phyloP scores from a whole-genome alignment of 1,284 basidiomycete genomes.

The Boletus semigastroideus region DNA sequence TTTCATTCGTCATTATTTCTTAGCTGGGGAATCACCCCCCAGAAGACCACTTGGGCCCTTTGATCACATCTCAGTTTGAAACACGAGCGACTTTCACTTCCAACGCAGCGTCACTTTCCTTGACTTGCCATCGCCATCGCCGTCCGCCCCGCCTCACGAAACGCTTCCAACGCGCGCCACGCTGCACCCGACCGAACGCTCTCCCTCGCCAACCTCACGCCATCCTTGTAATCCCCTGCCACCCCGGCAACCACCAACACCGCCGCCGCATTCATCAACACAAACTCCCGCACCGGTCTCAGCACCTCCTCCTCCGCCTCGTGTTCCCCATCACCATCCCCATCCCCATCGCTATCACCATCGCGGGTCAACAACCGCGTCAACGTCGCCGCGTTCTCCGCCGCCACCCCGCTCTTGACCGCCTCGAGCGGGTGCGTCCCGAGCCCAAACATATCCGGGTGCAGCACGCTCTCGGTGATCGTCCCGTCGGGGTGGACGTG shows the following conservation, averaged over 20 bases:
- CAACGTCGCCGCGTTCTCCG: no score
- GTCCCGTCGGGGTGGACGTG: constrained; percentile 52
- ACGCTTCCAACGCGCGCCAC: constrained; percentile 63
- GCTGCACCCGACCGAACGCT: constrained; percentile 75
- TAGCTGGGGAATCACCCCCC: no score
- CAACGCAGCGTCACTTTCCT: neutral
- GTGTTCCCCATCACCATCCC: no score
- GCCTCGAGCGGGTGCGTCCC: constrained; percentile 61
- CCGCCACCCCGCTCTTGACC: constrained; percentile 38
- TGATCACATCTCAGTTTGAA: no score
- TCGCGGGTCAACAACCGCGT: no score
- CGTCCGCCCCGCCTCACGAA: constrained; percentile 26
- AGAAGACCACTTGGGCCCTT: no score
- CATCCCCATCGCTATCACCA: no score
- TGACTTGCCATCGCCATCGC: neutral
- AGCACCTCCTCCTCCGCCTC: no score
- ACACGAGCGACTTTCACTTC: no score
- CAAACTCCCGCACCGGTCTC: no score
- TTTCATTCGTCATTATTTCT: no score
- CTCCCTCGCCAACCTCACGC: constrained; percentile 70
- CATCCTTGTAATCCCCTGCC: constrained; percentile 69
- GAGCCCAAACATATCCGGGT: constrained; percentile 73
- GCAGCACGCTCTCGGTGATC: constrained; percentile 51
- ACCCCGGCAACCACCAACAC: constrained; percentile 79
- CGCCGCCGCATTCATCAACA: constrained; percentile 83